phyloP scores from a whole-genome alignment of 768 basidiomycete species.

The Lactifluus echinatus region DNA sequence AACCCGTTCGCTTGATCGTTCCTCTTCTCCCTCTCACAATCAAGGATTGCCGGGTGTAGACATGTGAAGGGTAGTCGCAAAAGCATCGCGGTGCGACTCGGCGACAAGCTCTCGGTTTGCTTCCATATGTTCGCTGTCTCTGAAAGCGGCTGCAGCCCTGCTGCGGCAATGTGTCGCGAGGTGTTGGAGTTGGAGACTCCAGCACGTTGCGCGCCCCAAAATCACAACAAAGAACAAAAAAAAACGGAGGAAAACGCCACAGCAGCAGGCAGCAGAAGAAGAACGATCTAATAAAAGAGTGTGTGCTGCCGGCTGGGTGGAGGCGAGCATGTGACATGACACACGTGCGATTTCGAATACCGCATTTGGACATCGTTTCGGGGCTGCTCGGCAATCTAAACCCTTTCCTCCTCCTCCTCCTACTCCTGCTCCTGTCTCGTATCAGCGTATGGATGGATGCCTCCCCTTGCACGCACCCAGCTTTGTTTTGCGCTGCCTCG shows the following conservation, averaged over 20 bases:
- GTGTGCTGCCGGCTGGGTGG: background rate
- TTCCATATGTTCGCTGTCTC: background rate
- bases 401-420: background rate
- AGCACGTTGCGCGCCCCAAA: background rate
- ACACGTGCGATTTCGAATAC: background rate
- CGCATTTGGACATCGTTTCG: background rate
- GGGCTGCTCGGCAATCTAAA: background rate
- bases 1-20: background rate
- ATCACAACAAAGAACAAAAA: no score
- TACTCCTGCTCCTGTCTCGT: conserved; percentile 6
- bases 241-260: background rate
- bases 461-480: background rate
- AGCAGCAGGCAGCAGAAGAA: background rate
- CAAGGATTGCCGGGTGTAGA: no score
- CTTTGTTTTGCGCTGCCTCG: conserved; percentile 2
- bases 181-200: background rate
- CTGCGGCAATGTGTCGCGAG: background rate
- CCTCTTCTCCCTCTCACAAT: background rate
- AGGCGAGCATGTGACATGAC: background rate
- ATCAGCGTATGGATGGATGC: background rate
- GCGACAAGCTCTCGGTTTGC: background rate
- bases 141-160: background rate
- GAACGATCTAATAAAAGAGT: no score
- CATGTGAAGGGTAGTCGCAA: no score
- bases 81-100: background rate